Evolutionary conservation across 1,139 yeast species (phyloP), one percentile per base, ranked within the genome.

Genomic region (Kurtzmaniella quercitrusa): DNA sequence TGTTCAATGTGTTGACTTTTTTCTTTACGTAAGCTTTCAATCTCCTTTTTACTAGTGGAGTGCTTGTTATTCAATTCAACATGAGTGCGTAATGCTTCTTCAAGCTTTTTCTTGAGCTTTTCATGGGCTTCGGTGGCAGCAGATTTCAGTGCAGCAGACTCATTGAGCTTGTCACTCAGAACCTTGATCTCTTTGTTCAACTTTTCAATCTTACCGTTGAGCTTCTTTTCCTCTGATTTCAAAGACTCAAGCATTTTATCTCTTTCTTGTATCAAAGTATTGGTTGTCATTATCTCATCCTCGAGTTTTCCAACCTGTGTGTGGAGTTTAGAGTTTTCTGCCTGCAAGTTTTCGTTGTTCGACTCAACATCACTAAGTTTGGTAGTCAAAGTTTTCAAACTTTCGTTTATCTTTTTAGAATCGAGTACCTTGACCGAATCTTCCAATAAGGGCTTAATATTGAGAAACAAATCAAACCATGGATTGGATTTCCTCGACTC

Each of bases 401-500:
- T 68, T 35, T 82, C 82, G 46, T 80, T 82, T 52, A 81, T 72
- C 47, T 71, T 70, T 44, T 76, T 79, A 11, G 76, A 67, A 51
- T 76, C 82, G 42, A 76, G 66, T 1, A 81, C 78, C 50, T 80
- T 82, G 15, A 68, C 66, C 0, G 88, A 76, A 8, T 86, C 87
- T 45, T 80, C 82, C 19, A 89, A 65, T 40, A 91, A 63, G 0
- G 98, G 98, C 51, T 86, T 86, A 52, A 93, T 69, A 44, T 80
- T 78, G 28, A 81, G 71, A 49, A 82, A 82, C 39, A 93, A 68
- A 42, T 75, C 78, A 67, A 88, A 85, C 98, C 98, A 93, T 8
- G 87, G 87, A 57, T 84, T 84, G 9, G 71, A 61, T 4, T 49
- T 45, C 42, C 72, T 68, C n/a, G 82, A 60, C 15, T 69, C 66